These are phyloP conservation scores for Gracilaria domingensis DNA, from an alignment of 23 red algal genomes.

Conservation along the genomic window DNA sequence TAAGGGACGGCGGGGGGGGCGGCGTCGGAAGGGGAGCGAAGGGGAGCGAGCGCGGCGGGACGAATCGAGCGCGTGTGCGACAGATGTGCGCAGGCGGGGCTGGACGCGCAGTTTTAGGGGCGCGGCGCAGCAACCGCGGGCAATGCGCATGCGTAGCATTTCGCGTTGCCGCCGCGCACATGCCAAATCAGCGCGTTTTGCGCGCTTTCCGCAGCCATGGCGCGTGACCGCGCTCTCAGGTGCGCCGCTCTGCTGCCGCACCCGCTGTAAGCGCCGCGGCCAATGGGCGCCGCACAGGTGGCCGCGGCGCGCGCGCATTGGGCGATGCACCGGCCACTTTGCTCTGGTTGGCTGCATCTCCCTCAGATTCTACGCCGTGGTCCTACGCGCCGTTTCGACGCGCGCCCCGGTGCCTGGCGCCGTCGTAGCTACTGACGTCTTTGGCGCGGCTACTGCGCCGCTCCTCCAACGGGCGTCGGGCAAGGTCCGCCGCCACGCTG, in stretches of 20 bases:
- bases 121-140: constrained; percentile 7
- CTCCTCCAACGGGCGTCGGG: too few species aligned
- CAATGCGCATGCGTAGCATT: constrained; percentile 46
- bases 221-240: constrained; percentile 20
- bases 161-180: constrained; percentile 33
- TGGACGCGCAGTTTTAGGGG: background rate
- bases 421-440: background rate
- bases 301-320: background rate
- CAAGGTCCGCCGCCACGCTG: too few species aligned
- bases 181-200: constrained; percentile 29
- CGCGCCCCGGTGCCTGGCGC: background rate
- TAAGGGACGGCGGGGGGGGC: background rate
- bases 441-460: too few species aligned
- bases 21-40: background rate
- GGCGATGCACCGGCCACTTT: background rate
- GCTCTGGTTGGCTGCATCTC: constrained; percentile 23
- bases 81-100: background rate
- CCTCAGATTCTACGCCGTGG: constrained; percentile 7
- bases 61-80: constrained; percentile 19
- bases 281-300: background rate
- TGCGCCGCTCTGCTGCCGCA: constrained; percentile 35
- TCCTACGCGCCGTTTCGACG: background rate
- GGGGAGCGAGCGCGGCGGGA: background rate
- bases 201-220: constrained; percentile 15
- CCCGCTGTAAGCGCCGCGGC: background rate